These are phyloP conservation scores for Colletotrichum tropicicola DNA, from an alignment of 2,329 filamentous ascomycete species.

Conservation along the genomic window DNA sequence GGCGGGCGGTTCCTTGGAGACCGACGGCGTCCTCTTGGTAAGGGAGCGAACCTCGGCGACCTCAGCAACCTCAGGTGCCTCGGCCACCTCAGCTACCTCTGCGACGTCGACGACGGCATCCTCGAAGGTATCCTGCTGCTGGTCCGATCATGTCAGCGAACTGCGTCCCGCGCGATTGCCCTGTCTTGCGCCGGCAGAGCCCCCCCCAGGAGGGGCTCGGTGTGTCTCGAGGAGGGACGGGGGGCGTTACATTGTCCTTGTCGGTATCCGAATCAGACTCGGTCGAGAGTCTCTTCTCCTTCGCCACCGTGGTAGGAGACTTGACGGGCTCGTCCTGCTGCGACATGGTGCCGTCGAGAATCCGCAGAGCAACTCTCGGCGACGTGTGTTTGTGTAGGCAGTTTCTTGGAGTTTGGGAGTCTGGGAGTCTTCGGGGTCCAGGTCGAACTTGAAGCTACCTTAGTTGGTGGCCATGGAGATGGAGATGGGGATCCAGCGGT, in stretches of 20 bases:
- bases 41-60: conserved; percentile 68
- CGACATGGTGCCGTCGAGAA: conserved; percentile 41
- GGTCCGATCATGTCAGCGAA: conserved; percentile 6
- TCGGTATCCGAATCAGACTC: conserved; percentile 27
- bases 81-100: conserved; percentile 37
- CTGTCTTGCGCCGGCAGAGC: background rate
- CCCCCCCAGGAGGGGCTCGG: background rate
- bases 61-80: conserved; percentile 51
- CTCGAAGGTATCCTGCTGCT: conserved; percentile 77
- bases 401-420: background rate
- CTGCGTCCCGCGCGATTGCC: background rate
- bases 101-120: conserved; percentile 73
- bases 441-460: conserved; percentile 11
- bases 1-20: conserved; percentile 41
- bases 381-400: conserved; percentile 1
- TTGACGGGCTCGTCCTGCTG: conserved; percentile 41
- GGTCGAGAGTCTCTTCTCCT: conserved; percentile 29
- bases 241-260: conserved; percentile 31
- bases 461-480: conserved; percentile 31
- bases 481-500: conserved; percentile 23
- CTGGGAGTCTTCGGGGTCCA: conserved; percentile 2
- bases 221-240: conserved; percentile 22
- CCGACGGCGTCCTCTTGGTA: conserved; percentile 56
- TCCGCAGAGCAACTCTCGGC: conserved; percentile 12
- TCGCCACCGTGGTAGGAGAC: conserved; percentile 30